phyloP scores from a whole-genome alignment of 805 yeast species.

The Barnettozyma pratensis region DNA sequence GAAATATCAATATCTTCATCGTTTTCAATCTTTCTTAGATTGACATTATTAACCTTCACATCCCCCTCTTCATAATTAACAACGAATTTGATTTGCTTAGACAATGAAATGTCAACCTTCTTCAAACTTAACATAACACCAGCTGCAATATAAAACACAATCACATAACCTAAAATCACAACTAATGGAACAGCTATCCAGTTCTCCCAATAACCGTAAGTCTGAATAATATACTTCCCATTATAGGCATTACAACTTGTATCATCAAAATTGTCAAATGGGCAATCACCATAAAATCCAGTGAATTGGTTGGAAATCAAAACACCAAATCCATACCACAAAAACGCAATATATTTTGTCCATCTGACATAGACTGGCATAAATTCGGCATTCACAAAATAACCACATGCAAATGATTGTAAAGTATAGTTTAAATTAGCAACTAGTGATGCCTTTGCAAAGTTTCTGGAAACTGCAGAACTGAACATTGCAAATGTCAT shows the following conservation, averaged over 20 bases:
- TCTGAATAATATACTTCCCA: slow-evolving; percentile 48
- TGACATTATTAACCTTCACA: background rate
- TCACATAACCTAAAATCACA: slow-evolving; percentile 51
- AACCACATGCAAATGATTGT: slow-evolving; percentile 79
- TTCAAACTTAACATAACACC: slow-evolving; percentile 43
- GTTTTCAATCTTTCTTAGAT: background rate
- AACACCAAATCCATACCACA: slow-evolving; percentile 78
- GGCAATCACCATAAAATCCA: slow-evolving; percentile 58
- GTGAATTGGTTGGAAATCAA: slow-evolving; percentile 61
- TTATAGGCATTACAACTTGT: slow-evolving; percentile 40
- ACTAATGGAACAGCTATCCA: slow-evolving; percentile 69
- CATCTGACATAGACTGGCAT: slow-evolving; percentile 86
- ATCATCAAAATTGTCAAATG: slow-evolving; percentile 23
- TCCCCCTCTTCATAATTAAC: slow-evolving; percentile 5
- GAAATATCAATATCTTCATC: slow-evolving; percentile 14
- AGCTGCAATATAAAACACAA: slow-evolving; percentile 47
- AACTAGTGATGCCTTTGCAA: slow-evolving; percentile 20
- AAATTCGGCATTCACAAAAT: slow-evolving; percentile 62
- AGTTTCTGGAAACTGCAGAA: slow-evolving; percentile 20
- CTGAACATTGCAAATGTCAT: slow-evolving; percentile 50
- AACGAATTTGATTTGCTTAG: slow-evolving; percentile 15
- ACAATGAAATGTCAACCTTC: slow-evolving; percentile 28
- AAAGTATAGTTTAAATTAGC: slow-evolving; percentile 30
- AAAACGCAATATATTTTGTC: slow-evolving; percentile 71
- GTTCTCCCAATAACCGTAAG: slow-evolving; percentile 54